These are phyloP conservation scores for Gaeumannomyces tritici DNA, from an alignment of 2,329 filamentous ascomycete genomes.

Conservation along the genomic window DNA sequence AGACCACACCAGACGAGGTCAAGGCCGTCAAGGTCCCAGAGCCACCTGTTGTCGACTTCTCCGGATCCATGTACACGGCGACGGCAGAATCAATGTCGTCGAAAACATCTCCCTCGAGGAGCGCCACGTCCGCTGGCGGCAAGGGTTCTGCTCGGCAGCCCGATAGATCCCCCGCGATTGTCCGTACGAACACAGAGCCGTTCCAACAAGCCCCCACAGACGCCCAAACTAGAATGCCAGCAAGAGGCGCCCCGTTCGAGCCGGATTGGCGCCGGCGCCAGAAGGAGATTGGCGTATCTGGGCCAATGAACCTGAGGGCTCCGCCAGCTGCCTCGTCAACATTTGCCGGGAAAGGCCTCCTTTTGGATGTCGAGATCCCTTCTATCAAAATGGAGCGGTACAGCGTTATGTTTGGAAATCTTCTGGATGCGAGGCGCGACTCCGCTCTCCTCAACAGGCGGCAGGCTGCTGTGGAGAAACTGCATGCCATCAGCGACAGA, in stretches of 20 bases:
- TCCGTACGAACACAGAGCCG: conserved; percentile 32
- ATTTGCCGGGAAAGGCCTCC: conserved; percentile 14
- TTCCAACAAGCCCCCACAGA: conserved; percentile 10
- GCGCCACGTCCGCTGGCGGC: conserved; percentile 22
- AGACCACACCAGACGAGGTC: conserved; percentile 17
- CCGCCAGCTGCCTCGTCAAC: neutral
- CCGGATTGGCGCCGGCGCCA: conserved; percentile 7
- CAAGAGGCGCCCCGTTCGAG: conserved; percentile 11
- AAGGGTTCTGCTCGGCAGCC: conserved; percentile 29
- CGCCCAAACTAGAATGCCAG: conserved; percentile 6
- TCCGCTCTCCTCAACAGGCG: conserved; percentile 42
- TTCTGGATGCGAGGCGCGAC: conserved; percentile 43
- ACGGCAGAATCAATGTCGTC: neutral
- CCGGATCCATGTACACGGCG: neutral
- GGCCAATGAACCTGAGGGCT: neutral
- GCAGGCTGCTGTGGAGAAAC: conserved; percentile 47
- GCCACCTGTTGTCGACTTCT: neutral
- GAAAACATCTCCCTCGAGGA: conserved; percentile 15
- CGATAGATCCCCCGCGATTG: conserved; percentile 20
- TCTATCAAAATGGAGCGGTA: conserved; percentile 76
- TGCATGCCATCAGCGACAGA: conserved; percentile 43
- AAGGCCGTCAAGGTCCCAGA: neutral
- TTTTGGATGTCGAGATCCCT: conserved; percentile 73
- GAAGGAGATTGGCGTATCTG: neutral
- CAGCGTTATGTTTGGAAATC: conserved; percentile 81